Base-by-base conservation (phyloP, 495 filamentous ascomycete species). In the Parathielavia hyrcaniae region DNA sequence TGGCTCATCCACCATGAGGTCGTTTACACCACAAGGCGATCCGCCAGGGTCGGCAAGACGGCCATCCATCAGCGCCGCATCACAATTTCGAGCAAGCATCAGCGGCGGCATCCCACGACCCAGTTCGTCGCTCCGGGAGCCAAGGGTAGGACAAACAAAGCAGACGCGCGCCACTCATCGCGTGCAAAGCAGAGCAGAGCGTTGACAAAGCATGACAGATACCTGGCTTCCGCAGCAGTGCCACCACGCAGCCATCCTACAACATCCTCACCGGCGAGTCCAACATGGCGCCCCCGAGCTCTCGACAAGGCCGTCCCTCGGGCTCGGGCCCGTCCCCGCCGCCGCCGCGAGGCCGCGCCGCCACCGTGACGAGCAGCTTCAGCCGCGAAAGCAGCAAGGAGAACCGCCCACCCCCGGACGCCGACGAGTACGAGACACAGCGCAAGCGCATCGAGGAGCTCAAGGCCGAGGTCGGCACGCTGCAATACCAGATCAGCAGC, bases 191-290 rank as follows among this genome's bases (percentile, higher is more conserved):
- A 12, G 67, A 64, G 62, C 71, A 32, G 12, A 43, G 12, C 26
- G n/a, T 32, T 50, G 11, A 53, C 17, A 49, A n/a, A n/a, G 30
- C 5, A 5, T 10, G 36, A n/a, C 53, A 66, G 66, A 61, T 67
- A 22, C 45, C 58, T 9, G 40, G 50, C 26, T 58, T 62, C 22
- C 61, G 70, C n/a, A 52, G 50, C 51, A 51, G 60, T 47, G 64
- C 73, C 23, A 79, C 74, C 4, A 52, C 62, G 3, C 83, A 85
- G 53, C 82, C 85, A 1, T 77, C 78, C 3, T 86, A 82, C 58
- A 83, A 86, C 64, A 74, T 87, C 63, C 64, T 85, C 13, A 79
- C 79, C 35, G 84, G 84, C 46, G 73, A 73, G 35, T 62, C 74
- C 41, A 71, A 55, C 56, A 69, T 72, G 69, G 49, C 60, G 35